Evolutionary conservation across 225 moss, liverwort and hornwort genomes (phyloP).

Genomic region (Pseudoscleropodium purum): DNA sequence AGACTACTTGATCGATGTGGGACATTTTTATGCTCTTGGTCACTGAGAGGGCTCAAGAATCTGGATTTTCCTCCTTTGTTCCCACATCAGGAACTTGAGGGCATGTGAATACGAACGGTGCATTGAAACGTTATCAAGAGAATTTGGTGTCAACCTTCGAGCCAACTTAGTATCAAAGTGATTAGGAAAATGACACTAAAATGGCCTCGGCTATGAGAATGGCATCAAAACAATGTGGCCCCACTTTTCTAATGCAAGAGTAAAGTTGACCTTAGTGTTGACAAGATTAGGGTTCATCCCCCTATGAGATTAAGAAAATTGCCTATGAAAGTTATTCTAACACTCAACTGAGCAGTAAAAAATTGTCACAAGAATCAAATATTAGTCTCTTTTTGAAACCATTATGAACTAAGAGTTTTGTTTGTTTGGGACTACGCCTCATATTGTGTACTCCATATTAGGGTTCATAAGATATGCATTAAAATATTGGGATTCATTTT

Average conservation of each 20-base stretch:
- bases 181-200: no score
- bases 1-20: background rate
- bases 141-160: no score
- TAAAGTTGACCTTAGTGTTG: background rate
- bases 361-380: background rate
- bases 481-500: background rate
- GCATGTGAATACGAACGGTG: no score
- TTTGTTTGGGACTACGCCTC: background rate
- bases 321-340: background rate
- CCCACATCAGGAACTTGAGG: background rate
- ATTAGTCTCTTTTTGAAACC: background rate
- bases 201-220: no score
- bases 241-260: no score
- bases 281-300: background rate
- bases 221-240: no score
- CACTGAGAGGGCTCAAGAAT: background rate
- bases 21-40: no score
- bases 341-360: background rate
- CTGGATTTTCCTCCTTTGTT: background rate
- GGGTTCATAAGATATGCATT: background rate
- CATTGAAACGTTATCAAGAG: no score
- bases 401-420: background rate
- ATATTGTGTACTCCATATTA: no score
- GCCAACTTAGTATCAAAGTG: no score
- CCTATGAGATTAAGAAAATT: no score